Conservation (phyloP, 768 basidiomycete species). For the Hortiboletus campestris region DNA sequence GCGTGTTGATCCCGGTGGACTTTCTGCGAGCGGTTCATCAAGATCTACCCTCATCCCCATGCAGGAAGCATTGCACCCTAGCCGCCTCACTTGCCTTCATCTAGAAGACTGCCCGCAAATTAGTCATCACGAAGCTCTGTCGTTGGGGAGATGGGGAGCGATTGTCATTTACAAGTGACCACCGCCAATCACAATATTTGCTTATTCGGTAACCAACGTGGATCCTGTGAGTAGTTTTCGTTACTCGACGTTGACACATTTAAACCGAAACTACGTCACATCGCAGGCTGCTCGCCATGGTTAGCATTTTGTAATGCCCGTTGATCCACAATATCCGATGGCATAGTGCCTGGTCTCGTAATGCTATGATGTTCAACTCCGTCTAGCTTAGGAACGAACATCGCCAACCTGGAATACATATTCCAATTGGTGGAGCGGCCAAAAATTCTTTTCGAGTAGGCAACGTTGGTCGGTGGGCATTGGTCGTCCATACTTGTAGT, state of each 20-base stretch:
- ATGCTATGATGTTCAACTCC: constrained; percentile 3
- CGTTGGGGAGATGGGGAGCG: constrained; percentile 38
- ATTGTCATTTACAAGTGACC: constrained; percentile 25
- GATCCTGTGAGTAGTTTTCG: constrained; percentile 21
- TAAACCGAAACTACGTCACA: constrained; percentile 19
- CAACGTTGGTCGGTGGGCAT: not conserved
- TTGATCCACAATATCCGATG: constrained; percentile 17
- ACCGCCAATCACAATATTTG: not conserved
- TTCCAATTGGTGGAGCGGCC: not conserved
- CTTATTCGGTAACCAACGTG: constrained; percentile 11
- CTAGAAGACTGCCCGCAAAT: constrained; percentile 42
- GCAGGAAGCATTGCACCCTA: constrained; percentile 35
- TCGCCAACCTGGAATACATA: constrained; percentile 1
- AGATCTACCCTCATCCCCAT: constrained; percentile 37
- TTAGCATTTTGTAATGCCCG: constrained; percentile 25
- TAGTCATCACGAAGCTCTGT: constrained; percentile 36
- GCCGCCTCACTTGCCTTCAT: constrained; percentile 41
- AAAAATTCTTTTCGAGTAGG: not conserved
- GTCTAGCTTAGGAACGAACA: not conserved
- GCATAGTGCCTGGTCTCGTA: constrained; percentile 13
- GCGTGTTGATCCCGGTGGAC: constrained; percentile 10
- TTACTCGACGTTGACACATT: constrained; percentile 7
- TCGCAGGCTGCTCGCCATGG: constrained; percentile 13
- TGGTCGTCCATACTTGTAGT: constrained; percentile 1
- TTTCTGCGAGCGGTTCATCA: constrained; percentile 19